Evolutionary conservation across 2,329 filamentous ascomycete species (phyloP).

Genomic region (Trichoderma brevicompactum): DNA sequence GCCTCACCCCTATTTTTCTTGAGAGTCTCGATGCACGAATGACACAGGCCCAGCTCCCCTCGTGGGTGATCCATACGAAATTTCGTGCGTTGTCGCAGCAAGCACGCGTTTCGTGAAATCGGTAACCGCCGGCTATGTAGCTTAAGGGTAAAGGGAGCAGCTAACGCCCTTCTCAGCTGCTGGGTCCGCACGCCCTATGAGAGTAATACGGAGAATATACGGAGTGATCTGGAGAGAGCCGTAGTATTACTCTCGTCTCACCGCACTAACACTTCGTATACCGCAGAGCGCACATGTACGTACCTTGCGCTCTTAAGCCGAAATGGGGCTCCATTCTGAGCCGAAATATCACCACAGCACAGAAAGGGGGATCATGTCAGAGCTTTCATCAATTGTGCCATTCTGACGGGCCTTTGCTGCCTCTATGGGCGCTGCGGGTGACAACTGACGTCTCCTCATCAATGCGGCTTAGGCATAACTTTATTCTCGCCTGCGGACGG

Average conservation of each 20-base stretch:
- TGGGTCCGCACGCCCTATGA: background rate
- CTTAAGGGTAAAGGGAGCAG: background rate
- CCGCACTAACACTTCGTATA: background rate
- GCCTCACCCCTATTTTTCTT: background rate
- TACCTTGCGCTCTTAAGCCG: conserved; percentile 17
- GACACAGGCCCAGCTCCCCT: background rate
- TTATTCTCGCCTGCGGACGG: background rate
- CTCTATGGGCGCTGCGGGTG: background rate
- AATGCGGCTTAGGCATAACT: background rate
- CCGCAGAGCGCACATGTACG: background rate
- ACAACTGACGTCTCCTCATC: background rate
- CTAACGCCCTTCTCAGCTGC: background rate
- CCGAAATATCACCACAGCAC: conserved; percentile 21
- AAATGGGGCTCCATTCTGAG: conserved; percentile 25
- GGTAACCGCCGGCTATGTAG: conserved; percentile 24
- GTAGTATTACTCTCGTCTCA: background rate
- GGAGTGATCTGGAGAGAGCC: conserved; percentile 6
- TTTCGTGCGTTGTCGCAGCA: background rate
- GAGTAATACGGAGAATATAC: conserved; percentile 6
- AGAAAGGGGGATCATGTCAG: conserved; percentile 18
- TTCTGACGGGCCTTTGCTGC: conserved; percentile 3
- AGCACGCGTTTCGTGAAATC: background rate
- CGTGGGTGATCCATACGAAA: conserved; percentile 14
- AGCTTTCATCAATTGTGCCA: conserved; percentile 13
- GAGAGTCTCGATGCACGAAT: conserved; percentile 12